These are phyloP conservation scores for Xylaria nigripes DNA, from an alignment of 495 filamentous ascomycete species.

Conservation along the genomic window DNA sequence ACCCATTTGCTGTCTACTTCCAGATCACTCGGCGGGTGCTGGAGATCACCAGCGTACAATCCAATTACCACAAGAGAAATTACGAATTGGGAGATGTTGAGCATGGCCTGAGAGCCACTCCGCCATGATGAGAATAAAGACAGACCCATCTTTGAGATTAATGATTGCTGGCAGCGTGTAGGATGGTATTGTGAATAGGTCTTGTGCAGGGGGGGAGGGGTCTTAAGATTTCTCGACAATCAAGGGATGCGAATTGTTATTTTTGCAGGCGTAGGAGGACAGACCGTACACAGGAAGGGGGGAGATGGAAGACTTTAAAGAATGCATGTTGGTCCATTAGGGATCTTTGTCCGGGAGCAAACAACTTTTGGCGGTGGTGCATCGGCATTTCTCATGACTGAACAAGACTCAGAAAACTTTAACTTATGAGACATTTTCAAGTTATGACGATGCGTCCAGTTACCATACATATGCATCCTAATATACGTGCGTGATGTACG, in stretches of 20 bases:
- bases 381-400: no score
- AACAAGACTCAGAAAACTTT: no score
- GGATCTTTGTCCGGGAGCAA: no score
- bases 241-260: not conserved
- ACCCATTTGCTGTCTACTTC: constrained; percentile 61
- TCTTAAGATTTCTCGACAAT: no score
- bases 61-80: constrained; percentile 67
- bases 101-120: constrained; percentile 41
- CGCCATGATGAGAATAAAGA: constrained; percentile 24
- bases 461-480: no score
- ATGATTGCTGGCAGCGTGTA: not conserved
- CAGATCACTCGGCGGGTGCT: constrained; percentile 44
- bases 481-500: no score
- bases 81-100: constrained; percentile 65
- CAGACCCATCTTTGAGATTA: constrained; percentile 28
- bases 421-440: no score
- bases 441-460: no score
- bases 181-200: not conserved
- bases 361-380: no score
- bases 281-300: no score
- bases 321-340: no score
- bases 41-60: constrained; percentile 68
- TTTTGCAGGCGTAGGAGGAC: not conserved
- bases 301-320: not conserved
- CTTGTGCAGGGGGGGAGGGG: not conserved